Percentiles rank a stretch among this genome's conserved stretches.
These are phyloP conservation scores for Lasiodiplodia hormozganensis DNA, from an alignment of 2,329 filamentous ascomycete genomes.

Conservation along the genomic window DNA sequence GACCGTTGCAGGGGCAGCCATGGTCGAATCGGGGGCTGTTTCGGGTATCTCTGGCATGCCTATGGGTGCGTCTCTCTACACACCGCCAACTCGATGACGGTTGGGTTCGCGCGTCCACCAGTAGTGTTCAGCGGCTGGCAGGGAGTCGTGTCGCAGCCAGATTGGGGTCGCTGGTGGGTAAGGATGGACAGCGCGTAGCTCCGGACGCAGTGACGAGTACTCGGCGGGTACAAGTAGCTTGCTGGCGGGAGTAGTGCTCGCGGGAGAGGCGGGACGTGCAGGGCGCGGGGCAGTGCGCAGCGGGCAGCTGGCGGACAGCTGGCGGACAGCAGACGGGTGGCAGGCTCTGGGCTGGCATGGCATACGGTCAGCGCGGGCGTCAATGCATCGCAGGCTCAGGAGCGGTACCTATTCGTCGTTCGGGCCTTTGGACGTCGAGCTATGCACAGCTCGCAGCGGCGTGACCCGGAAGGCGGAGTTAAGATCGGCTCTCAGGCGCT, in stretches of 20 bases:
- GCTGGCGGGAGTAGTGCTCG: slow-evolving; percentile 6
- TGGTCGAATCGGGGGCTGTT: slow-evolving; percentile 7
- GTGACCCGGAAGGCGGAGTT: slow-evolving; percentile 28
- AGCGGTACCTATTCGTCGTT: slow-evolving; percentile 20
- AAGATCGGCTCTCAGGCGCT: slow-evolving; percentile 17
- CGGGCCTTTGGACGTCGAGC: slow-evolving; percentile 18
- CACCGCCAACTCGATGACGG: slow-evolving; percentile 17
- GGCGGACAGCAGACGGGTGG: slow-evolving; percentile 8
- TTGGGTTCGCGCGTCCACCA: slow-evolving; percentile 8
- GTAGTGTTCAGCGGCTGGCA: slow-evolving; percentile 3
- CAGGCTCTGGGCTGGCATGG: slow-evolving; percentile 7
- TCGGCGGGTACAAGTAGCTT: slow-evolving; percentile 16
- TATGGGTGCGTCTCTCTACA: slow-evolving; percentile 19
- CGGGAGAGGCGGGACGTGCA: slow-evolving; percentile 13
- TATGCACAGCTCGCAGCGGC: slow-evolving; percentile 26
- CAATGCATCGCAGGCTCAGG: slow-evolving; percentile 20
- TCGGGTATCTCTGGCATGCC: slow-evolving; percentile 20
- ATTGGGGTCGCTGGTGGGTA: slow-evolving; percentile 7
- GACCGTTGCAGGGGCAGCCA: slow-evolving; percentile 26
- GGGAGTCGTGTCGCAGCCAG: slow-evolving; percentile 9
- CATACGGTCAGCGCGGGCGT: slow-evolving; percentile 16
- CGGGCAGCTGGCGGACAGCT: slow-evolving; percentile 14
- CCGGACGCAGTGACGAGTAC: slow-evolving; percentile 6
- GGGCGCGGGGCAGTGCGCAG: slow-evolving; percentile 17
- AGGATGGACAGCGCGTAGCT: slow-evolving; percentile 10